These are phyloP conservation scores for Nakataea oryzae DNA, from an alignment of 2,329 filamentous ascomycete genomes.

Conservation along the genomic window DNA sequence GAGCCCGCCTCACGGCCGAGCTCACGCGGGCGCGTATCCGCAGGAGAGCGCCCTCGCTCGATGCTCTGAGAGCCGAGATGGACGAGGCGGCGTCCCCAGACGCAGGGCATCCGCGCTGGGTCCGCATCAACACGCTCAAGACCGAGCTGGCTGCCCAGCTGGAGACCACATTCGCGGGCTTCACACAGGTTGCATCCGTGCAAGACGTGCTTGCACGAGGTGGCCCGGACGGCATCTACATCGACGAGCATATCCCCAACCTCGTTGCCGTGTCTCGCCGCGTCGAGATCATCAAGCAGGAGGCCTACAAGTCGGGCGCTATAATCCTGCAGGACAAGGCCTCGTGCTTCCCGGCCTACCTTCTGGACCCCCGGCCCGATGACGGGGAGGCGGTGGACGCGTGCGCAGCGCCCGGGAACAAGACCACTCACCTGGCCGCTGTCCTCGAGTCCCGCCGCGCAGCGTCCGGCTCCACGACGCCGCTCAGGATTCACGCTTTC, in stretches of 20 bases:
- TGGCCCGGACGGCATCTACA: conserved; percentile 32
- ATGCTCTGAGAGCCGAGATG: conserved; percentile 51
- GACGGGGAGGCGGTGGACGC: conserved; percentile 81
- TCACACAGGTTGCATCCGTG: conserved; percentile 44
- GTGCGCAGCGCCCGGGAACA: conserved; percentile 92
- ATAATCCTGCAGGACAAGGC: conserved; percentile 95
- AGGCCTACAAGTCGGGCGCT: conserved; percentile 64
- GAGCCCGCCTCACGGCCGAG: conserved; percentile 69
- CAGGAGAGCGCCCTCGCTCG: conserved; percentile 57
- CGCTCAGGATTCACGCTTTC: conserved; percentile 40
- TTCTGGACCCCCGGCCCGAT: conserved; percentile 58
- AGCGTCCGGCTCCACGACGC: not conserved
- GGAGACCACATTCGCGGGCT: conserved; percentile 61
- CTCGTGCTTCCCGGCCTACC: conserved; percentile 88
- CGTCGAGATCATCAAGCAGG: conserved; percentile 60
- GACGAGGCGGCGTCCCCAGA: conserved; percentile 36
- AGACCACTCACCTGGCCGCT: conserved; percentile 86
- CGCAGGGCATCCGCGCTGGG: conserved; percentile 70
- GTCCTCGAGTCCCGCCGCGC: conserved; percentile 39
- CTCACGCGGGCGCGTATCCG: conserved; percentile 70
- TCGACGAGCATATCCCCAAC: conserved; percentile 78
- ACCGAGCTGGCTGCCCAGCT: conserved; percentile 63
- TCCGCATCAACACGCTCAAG: conserved; percentile 73
- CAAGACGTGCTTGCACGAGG: conserved; percentile 36
- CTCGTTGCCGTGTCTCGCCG: conserved; percentile 68